A percentile compares a stretch with the other conserved stretches of the same genome.
Evolutionary conservation across 352 stramenopile species (phyloP).

Genomic region (Globisporangium paddicum): DNA sequence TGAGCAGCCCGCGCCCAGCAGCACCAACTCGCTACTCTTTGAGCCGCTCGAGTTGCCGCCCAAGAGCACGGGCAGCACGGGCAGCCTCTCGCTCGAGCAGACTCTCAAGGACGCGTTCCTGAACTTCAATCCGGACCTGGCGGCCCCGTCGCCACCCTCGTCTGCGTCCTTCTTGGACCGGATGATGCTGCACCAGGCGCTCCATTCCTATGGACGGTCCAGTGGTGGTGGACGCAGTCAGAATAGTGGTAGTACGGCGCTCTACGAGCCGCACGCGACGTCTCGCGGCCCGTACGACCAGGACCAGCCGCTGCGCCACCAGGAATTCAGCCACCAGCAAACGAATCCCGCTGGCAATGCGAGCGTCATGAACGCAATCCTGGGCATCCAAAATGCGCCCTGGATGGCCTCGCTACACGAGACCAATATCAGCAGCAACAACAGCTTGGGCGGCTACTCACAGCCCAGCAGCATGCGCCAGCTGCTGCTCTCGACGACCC

Average conservation of each 20-base stretch:
- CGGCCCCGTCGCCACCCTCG: constrained; percentile 3
- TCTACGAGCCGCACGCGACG: constrained; percentile 4
- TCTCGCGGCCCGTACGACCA: constrained; percentile 4
- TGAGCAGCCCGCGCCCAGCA: constrained; percentile 11
- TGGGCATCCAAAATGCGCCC: constrained; percentile 5
- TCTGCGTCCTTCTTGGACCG: constrained; percentile 3
- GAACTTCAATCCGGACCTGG: constrained; percentile 14
- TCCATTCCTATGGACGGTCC: not conserved
- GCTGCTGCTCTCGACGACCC: not conserved
- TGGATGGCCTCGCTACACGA: not conserved
- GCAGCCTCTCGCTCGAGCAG: constrained; percentile 14
- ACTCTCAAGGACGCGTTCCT: constrained; percentile 27
- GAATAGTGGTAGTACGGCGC: not conserved
- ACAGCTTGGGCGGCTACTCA: not conserved
- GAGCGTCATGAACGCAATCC: constrained; percentile 10
- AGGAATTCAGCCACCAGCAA: constrained; percentile 1
- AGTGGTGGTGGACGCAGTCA: too few species aligned
- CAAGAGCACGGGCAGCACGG: constrained; percentile 8
- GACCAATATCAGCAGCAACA: not conserved
- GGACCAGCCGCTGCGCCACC: constrained; percentile 3
- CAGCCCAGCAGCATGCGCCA: constrained; percentile 8
- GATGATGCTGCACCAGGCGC: not conserved
- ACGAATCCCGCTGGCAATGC: not conserved
- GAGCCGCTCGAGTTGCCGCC: constrained; percentile 14
- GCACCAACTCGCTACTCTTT: constrained; percentile 18